Evolutionary conservation across 2,329 filamentous ascomycete species (phyloP), one percentile per base, ranked within the genome.

Genomic region (Sporothrix sp.): DNA sequence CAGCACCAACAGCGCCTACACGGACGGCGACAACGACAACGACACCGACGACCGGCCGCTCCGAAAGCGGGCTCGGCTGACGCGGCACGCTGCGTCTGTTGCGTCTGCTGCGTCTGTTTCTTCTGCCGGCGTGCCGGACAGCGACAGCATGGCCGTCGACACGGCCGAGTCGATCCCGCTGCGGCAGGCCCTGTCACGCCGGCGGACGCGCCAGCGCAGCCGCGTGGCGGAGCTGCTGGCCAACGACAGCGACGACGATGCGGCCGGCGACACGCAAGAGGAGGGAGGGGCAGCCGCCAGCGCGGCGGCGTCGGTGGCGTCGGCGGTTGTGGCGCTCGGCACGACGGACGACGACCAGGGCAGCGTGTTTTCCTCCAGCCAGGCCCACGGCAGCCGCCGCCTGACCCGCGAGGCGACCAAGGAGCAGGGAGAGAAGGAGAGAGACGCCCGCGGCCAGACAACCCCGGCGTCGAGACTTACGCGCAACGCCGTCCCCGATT

Each of bases 401-500:
- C 30, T 27, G 16, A 33, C 30, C 30, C 13, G 33, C 21, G 25
- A 2, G 1, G 47, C 13, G 14, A 35, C 18, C 10, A 36, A 28
- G 21, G 44, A 6, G 7, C 14, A 18, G 32, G n/a, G n/a, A n/a
- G 20, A 7, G 11, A 5, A 13, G 25, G 25, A 16, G 16, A 14
- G 27, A 9, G n/a, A 21, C 21, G 9, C 10, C 28, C 10, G 16
- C 36, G 13, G 18, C 33, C 10, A 28, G 27, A 27, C 30, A 4
- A 16, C 8, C 7, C 30, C 18, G 7, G 16, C 27, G 9, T 20
- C 35, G 27, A 30, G 35, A 10, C 14, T 18, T 16, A 33, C 48
- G 21, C 27, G 43, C 4, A 36, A 32, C 6, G 39, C 50, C 20
- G 44, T 57, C 23, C 33, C 49, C 30, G 55, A 55, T 21, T 54